Evolutionary conservation across 2,329 filamentous ascomycete genomes (phyloP), one percentile per base, ranked within the genome.

Genomic region (Fusarium pilosicola): DNA sequence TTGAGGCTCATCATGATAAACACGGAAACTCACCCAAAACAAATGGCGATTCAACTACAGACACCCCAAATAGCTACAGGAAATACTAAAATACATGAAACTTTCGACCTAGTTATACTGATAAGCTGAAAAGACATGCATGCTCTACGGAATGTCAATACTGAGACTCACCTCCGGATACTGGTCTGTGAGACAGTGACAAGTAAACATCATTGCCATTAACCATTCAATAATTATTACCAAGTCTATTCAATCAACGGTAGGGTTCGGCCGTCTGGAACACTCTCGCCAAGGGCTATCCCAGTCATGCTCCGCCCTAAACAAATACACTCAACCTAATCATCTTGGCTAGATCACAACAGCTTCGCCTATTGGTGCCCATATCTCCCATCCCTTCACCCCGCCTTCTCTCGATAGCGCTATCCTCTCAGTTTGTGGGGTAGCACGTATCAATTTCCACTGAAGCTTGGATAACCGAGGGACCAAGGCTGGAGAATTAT

Each of bases 161-260:
- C 0, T 5, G n/a, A 52, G 10, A 4, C n/a, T 38, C 18, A 9
- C 6, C 9, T 26, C 7, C 13, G 5, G 7, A 18, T 7, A 28
- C 17, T 38, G 5, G 7, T 26, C 15, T 17, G 5, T 32, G 22
- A 34, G n/a, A 18, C 15, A 11, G 14, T 46, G 4, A 46, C 18
- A 38, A 9, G 10, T 3, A 9, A 7, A 54, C 17, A 13, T 3
- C 9, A 22, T 9, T 5, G n/a, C 1, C 1, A 54, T 38, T 6
- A 13, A 0, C 2, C 24, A 7, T 12, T 11, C 6, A 2, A 22
- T 38, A 17, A 17, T 3, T 22, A 26, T 52, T 20, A 26, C 32
- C 5, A 36, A 52, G 9, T 17, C 3, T 5, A 24, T 54, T 22
- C 13, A 22, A 26, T 12, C 18, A 17, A 36, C 9, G 11, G 10